Percentiles rank a stretch among this genome's conserved stretches.
phyloP scores from a whole-genome alignment of 1,284 basidiomycete species.

The Stygiomarasmius scandens region DNA sequence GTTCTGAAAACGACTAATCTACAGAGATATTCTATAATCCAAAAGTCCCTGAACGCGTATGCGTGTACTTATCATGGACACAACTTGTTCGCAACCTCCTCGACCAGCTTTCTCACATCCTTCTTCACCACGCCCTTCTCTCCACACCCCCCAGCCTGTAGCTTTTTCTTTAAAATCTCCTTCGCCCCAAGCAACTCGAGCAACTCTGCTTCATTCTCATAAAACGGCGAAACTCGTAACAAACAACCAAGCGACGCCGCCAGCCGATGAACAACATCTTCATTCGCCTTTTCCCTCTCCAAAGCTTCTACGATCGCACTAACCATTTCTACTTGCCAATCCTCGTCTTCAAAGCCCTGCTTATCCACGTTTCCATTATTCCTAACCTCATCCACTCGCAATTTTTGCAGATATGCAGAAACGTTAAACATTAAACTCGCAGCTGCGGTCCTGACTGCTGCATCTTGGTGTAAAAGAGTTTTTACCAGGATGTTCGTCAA shows the following conservation, averaged over 20 bases:
- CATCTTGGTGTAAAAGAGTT: conserved; percentile 70
- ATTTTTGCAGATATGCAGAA: conserved; percentile 64
- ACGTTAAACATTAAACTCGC: conserved; percentile 83
- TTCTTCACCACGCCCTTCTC: conserved; percentile 60
- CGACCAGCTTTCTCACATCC: conserved; percentile 61
- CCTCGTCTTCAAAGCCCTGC: conserved; percentile 49
- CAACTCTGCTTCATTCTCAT: conserved; percentile 56
- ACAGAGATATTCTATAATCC: no score
- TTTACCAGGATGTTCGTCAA: conserved; percentile 62
- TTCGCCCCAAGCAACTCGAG: conserved; percentile 73
- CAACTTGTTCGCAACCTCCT: conserved; percentile 62
- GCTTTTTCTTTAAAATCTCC: conserved; percentile 53
- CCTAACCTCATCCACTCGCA: conserved; percentile 47
- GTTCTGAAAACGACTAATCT: no score
- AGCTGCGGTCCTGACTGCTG: conserved; percentile 72
- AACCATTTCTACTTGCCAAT: conserved; percentile 84
- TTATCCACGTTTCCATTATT: conserved; percentile 43
- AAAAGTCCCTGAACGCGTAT: no score
- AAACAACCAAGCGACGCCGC: conserved; percentile 75
- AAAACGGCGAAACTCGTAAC: conserved; percentile 68
- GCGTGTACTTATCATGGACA: no score
- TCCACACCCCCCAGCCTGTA: conserved; percentile 51
- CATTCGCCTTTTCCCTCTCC: conserved; percentile 66
- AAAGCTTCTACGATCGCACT: conserved; percentile 81
- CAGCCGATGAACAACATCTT: conserved; percentile 84